Percentiles rank a stretch among this genome's conserved stretches.
phyloP scores from a whole-genome alignment of 2,329 filamentous ascomycete species.

The Periconia sp. region DNA sequence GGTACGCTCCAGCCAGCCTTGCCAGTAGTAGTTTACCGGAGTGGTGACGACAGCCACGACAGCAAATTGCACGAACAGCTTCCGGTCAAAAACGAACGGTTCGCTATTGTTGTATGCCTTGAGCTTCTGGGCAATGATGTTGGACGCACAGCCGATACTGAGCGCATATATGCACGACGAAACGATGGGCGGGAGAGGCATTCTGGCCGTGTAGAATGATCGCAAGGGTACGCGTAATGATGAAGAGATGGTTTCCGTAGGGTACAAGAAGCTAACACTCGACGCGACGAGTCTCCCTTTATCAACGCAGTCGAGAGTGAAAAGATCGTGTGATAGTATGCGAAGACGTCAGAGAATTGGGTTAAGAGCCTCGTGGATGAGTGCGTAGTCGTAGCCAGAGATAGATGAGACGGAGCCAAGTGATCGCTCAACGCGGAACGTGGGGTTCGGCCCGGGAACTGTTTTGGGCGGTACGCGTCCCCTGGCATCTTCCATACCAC shows the following conservation, averaged over 20 bases:
- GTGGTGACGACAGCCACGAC: constrained; percentile 74
- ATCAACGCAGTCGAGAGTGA: too few species aligned
- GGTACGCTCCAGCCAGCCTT: constrained; percentile 74
- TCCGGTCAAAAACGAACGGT: constrained; percentile 45
- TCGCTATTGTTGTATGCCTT: constrained; percentile 41
- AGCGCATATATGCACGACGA: constrained; percentile 43
- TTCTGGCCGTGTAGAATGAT: constrained; percentile 5
- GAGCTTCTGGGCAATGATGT: constrained; percentile 44
- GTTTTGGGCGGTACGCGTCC: too few species aligned
- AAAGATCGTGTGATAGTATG: too few species aligned
- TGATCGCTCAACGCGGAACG: too few species aligned
- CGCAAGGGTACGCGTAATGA: background rate
- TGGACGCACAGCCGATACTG: constrained; percentile 44
- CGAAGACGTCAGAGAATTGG: too few species aligned
- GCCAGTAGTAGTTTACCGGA: constrained; percentile 87
- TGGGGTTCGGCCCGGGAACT: too few species aligned
- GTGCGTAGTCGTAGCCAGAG: too few species aligned
- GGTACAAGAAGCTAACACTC: too few species aligned
- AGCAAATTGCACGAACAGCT: constrained; percentile 46
- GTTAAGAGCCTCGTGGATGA: too few species aligned
- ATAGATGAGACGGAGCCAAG: too few species aligned
- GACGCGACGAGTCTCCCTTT: too few species aligned
- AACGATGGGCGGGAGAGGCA: constrained; percentile 40
- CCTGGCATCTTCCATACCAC: too few species aligned
- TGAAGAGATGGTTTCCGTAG: background rate